A percentile compares a stretch with the other conserved stretches of the same genome.
Evolutionary conservation across 2,329 filamentous ascomycete species (phyloP).

Genomic region (Monosporascus sp.): DNA sequence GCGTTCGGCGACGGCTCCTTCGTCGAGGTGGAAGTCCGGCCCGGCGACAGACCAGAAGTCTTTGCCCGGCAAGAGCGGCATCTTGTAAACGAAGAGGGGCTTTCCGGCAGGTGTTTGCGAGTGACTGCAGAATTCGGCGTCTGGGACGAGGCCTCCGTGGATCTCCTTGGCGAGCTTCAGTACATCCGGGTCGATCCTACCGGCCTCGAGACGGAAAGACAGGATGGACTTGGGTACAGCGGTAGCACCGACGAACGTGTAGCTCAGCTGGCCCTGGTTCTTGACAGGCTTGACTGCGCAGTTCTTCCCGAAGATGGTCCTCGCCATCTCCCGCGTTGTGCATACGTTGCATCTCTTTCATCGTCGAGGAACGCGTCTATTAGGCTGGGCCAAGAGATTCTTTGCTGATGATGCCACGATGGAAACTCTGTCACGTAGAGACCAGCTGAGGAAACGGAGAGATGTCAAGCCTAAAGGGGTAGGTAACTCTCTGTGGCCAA

Average conservation of each 20-base stretch:
- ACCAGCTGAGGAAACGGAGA: no score
- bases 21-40: not conserved
- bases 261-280: not conserved
- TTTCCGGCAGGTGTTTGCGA: not conserved
- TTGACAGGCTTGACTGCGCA: not conserved
- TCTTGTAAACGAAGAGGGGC: not conserved
- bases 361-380: not conserved
- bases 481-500: no score
- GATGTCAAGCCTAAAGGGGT: no score
- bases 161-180: not conserved
- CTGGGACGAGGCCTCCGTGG: not conserved
- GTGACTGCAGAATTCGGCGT: not conserved
- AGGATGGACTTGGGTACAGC: not conserved
- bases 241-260: not conserved
- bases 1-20: not conserved
- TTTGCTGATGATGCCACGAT: no score
- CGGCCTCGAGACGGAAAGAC: not conserved
- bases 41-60: not conserved
- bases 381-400: not conserved
- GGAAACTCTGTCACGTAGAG: no score
- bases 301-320: not conserved
- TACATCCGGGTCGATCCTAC: not conserved
- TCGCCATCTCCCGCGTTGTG: not conserved
- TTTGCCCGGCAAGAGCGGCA: not conserved
- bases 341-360: not conserved